These are phyloP conservation scores for Aspergillus sp. DNA, from an alignment of 2,329 filamentous ascomycete genomes.

Conservation along the genomic window DNA sequence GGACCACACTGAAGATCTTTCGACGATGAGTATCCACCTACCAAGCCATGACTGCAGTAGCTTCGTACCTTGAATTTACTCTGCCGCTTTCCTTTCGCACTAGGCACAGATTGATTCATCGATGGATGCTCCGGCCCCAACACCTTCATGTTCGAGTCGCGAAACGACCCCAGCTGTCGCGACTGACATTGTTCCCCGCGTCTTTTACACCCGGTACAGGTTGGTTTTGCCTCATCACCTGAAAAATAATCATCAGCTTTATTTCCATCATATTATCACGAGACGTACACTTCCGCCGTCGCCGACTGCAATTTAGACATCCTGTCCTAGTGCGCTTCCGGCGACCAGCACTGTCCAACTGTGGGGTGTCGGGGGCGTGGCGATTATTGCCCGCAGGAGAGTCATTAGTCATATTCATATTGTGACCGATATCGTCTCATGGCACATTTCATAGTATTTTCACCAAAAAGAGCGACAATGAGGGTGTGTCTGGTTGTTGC, in stretches of 20 bases:
- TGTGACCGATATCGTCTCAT: too few species aligned
- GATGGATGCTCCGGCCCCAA: constrained; percentile 24
- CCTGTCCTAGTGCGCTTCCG: constrained; percentile 26
- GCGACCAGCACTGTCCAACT: not conserved
- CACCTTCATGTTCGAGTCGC: constrained; percentile 25
- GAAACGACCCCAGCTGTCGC: constrained; percentile 26
- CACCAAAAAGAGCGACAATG: too few species aligned
- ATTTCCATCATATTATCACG: too few species aligned
- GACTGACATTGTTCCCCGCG: constrained; percentile 26
- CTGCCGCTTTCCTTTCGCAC: constrained; percentile 11
- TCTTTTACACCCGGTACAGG: constrained; percentile 25
- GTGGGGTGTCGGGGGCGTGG: not conserved
- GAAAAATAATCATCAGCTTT: not conserved
- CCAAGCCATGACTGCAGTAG: too few species aligned
- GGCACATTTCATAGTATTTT: too few species aligned
- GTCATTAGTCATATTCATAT: too few species aligned
- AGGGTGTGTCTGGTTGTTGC: too few species aligned
- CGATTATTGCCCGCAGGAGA: not conserved
- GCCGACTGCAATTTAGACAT: constrained; percentile 28
- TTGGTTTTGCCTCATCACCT: constrained; percentile 27
- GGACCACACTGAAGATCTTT: constrained; percentile 18
- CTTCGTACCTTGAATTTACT: constrained; percentile 18
- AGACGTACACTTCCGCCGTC: constrained; percentile 25
- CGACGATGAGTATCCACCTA: not conserved
- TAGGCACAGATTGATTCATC: constrained; percentile 19